Evolutionary conservation across 106 monocot species (phyloP).

Genomic region (Platanthera zijinensis): DNA sequence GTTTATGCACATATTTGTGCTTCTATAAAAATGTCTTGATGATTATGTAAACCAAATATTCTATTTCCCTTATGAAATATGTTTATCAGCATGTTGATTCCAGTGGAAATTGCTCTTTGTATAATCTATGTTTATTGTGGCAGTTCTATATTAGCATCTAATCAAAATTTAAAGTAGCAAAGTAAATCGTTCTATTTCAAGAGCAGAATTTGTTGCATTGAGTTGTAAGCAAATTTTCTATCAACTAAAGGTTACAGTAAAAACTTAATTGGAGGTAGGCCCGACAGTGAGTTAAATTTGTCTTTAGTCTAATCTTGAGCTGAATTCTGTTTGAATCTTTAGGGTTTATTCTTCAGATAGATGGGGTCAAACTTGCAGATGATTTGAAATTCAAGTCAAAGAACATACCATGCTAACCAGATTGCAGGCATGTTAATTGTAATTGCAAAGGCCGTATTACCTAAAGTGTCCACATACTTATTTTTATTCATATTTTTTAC

Average conservation of each 20-base stretch:
- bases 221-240: too few species aligned
- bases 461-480: too few species aligned
- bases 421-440: background rate
- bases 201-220: too few species aligned
- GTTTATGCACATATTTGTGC: background rate
- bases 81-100: background rate
- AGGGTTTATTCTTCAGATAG: background rate
- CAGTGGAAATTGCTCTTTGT: background rate
- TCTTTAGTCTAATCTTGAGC: background rate
- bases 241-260: too few species aligned
- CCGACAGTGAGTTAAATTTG: too few species aligned
- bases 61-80: background rate
- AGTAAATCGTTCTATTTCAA: too few species aligned
- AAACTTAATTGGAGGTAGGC: too few species aligned
- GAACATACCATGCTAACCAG: background rate
- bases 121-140: background rate
- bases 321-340: too few species aligned
- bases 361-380: background rate
- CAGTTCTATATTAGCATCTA: background rate
- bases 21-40: background rate
- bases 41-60: background rate
- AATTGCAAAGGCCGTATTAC: too few species aligned
- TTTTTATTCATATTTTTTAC: too few species aligned
- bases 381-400: background rate
- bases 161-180: too few species aligned